Evolutionary conservation across 2,329 filamentous ascomycete species (phyloP).

Genomic region (Amesomyces nigricolor): DNA sequence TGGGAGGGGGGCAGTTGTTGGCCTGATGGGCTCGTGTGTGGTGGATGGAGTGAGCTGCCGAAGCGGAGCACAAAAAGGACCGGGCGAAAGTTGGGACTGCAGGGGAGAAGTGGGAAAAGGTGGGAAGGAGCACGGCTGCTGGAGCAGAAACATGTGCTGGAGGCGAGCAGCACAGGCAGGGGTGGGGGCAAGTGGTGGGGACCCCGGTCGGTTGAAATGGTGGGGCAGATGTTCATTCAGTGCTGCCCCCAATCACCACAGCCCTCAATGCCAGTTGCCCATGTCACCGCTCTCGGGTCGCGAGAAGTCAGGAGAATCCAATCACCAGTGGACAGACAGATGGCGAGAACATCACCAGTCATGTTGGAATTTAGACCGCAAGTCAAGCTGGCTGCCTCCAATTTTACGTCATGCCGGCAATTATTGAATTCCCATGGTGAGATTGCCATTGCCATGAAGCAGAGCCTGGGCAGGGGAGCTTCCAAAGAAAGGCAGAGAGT

Average conservation of each 20-base stretch:
- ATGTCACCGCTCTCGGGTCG: no score
- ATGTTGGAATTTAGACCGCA: no score
- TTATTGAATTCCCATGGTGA: no score
- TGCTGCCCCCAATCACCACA: conserved; percentile 1
- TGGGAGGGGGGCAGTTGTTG: conserved; percentile 11
- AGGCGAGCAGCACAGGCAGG: background rate
- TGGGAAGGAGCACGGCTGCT: conserved; percentile 7
- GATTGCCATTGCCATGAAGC: no score
- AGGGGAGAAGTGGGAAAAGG: conserved; percentile 13
- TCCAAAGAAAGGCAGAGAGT: no score
- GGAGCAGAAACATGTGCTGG: conserved; percentile 17
- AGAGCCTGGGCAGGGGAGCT: no score
- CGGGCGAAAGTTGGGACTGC: conserved; percentile 14
- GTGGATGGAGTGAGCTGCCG: conserved; percentile 20
- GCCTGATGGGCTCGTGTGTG: conserved; percentile 21
- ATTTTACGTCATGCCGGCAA: no score
- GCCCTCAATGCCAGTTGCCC: background rate
- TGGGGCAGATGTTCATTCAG: conserved; percentile 9
- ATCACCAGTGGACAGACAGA: no score
- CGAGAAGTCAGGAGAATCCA: no score
- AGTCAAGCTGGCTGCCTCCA: no score
- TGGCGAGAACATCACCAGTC: no score
- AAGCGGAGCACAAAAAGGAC: conserved; percentile 20
- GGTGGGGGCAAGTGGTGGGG: conserved; percentile 5
- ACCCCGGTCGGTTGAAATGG: background rate